Evolutionary conservation across 495 filamentous ascomycete species (phyloP), one percentile per base, ranked within the genome.

Genomic region (Patellaria atrata): DNA sequence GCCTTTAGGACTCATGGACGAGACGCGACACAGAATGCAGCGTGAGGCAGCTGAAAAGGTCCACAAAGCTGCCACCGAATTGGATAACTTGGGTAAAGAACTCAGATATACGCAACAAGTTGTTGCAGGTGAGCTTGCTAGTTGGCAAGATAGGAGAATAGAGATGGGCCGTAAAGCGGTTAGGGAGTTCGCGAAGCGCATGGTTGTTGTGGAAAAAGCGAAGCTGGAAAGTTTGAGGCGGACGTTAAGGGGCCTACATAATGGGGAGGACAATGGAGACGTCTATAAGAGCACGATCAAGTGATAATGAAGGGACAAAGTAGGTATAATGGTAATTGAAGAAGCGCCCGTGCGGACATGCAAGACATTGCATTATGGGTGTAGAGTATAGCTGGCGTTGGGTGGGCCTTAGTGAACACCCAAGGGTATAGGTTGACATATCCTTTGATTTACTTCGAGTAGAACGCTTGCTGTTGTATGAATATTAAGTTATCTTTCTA

Each of bases 41-140:
- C 73, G 81, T 26, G 86, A 93, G 21, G 75, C 78, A 20, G 74
- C 78, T 47, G 71, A 80, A 32, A 82, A 78, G 48, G 77, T 79
- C 17, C 64, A 65, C 28, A 68, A 71, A 16, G 67, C 64, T 10
- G 66, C 77, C 41, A 53, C 61, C 12, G 80, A 94, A 45, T 59
- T 79, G 6, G 63, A 71, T 22, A 64, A 62, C 16, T 52, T 93
- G 12, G 74, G 76, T 0, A 70, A 70, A 30, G 91, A 99, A 50
- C 55, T 99, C 13, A 61, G 81, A 22, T 94, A 91, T 52, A 94
- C 85, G 32, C 86, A 94, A 57, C 80, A 86, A 54, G 82, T 86
- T 7, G 86, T 94, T 4, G 87, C 91, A 9, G 65, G 73, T 5
- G 91, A 99, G 54, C 52, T 99, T 39, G 87, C 89, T 1, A 86